Evolutionary conservation across 768 basidiomycete genomes (phyloP).

Genomic region (Lepiota brunneoincarnata): DNA sequence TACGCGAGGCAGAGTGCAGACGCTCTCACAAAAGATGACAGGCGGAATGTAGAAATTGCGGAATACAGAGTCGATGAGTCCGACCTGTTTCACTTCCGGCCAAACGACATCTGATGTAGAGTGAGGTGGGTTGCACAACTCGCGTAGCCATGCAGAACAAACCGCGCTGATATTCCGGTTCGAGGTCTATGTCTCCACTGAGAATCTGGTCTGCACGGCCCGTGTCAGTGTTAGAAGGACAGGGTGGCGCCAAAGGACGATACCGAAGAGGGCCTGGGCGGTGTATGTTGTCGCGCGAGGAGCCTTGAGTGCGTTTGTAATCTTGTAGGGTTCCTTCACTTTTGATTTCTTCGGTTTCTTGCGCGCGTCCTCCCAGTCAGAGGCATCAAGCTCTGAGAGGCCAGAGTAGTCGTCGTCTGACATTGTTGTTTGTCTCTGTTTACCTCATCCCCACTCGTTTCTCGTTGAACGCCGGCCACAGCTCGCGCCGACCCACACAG

Average conservation of each 20-base stretch:
- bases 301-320: constrained; percentile 46
- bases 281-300: constrained; percentile 65
- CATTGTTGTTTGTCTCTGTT: constrained; percentile 17
- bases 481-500: no score
- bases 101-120: constrained; percentile 64
- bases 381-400: background rate
- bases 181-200: constrained; percentile 61
- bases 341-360: constrained; percentile 8
- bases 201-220: constrained; percentile 55
- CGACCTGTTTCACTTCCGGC: constrained; percentile 72
- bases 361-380: background rate
- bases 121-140: background rate
- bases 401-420: constrained; percentile 1
- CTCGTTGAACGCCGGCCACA: no score
- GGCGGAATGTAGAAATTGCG: constrained; percentile 68
- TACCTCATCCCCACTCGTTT: background rate
- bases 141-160: constrained; percentile 9
- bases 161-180: constrained; percentile 82
- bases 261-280: constrained; percentile 60
- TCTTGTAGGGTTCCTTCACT: constrained; percentile 27
- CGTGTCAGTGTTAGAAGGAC: background rate
- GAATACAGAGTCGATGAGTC: constrained; percentile 74
- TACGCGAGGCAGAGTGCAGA: background rate
- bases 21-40: constrained; percentile 59
- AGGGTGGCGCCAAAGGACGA: constrained; percentile 15